A percentile compares a stretch with the other conserved stretches of the same genome.
phyloP scores from a whole-genome alignment of 768 basidiomycete genomes.

The Mycena polygramma region DNA sequence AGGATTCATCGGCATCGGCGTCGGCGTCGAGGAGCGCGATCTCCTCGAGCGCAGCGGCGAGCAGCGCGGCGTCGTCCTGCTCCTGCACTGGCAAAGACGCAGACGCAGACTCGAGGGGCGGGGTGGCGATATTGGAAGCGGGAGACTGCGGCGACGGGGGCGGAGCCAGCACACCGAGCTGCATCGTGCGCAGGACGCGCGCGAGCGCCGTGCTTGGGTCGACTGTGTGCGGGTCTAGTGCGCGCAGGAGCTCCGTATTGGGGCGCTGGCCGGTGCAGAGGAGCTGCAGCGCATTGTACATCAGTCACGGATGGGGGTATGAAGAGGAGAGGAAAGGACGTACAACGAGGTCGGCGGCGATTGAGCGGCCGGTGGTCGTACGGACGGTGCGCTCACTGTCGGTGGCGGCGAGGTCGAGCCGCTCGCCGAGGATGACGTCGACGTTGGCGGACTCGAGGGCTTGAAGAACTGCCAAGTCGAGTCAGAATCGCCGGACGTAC shows the following conservation, averaged over 20 bases:
- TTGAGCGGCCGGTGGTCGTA: conserved; percentile 63
- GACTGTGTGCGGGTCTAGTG: conserved; percentile 57
- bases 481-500: neutral
- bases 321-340: conserved; percentile 30
- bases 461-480: conserved; percentile 47
- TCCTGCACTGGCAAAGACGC: conserved; percentile 1
- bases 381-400: conserved; percentile 50
- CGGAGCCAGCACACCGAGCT: conserved; percentile 51
- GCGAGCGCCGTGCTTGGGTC: conserved; percentile 54
- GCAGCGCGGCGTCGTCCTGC: conserved; percentile 4
- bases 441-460: conserved; percentile 60
- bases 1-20: neutral
- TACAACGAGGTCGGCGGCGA: conserved; percentile 68
- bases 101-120: neutral
- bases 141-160: conserved; percentile 24
- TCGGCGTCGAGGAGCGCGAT: conserved; percentile 35
- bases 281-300: conserved; percentile 50
- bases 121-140: no score
- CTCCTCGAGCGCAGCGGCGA: conserved; percentile 41
- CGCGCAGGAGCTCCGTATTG: conserved; percentile 62
- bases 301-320: neutral
- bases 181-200: conserved; percentile 65
- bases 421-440: conserved; percentile 65
- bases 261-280: conserved; percentile 74
- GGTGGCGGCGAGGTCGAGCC: conserved; percentile 56